Conservation (phyloP, 805 yeast species). For the Starmerella bombi region DNA sequence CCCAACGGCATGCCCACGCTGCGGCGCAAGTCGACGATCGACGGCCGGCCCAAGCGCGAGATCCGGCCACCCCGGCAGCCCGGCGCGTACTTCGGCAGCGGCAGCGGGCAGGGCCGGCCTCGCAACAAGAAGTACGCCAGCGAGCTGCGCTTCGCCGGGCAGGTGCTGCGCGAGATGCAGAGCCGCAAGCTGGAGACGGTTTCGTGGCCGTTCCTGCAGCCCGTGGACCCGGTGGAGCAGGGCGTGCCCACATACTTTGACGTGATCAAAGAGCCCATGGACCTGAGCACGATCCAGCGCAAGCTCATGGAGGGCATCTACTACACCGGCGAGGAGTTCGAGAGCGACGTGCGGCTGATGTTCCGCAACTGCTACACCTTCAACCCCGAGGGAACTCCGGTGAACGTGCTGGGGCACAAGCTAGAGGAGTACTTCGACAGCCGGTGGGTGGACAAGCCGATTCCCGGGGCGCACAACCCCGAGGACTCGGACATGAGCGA, state of each 20-base stretch:
- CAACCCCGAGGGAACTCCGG: conserved; percentile 96
- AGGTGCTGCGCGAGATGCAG: conserved; percentile 64
- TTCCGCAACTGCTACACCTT: conserved; percentile 81
- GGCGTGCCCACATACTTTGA: conserved; percentile 85
- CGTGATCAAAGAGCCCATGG: conserved; percentile 87
- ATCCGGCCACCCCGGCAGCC: conserved; percentile 95
- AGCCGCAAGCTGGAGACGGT: conserved; percentile 73
- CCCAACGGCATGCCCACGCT: conserved; percentile 42
- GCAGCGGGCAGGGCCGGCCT: conserved; percentile 47
- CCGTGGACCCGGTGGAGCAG: conserved; percentile 90
- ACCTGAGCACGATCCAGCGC: conserved; percentile 67
- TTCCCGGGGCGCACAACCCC: conserved; percentile 41
- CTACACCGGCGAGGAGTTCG: conserved; percentile 79
- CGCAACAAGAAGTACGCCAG: conserved; percentile 73
- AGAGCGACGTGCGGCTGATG: conserved; percentile 64
- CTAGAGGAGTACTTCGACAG: conserved; percentile 75
- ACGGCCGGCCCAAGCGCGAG: conserved; percentile 86
- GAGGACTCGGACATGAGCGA: conserved; percentile 34
- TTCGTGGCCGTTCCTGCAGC: conserved; percentile 80
- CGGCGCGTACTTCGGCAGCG: conserved; percentile 66
- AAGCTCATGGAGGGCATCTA: conserved; percentile 78
- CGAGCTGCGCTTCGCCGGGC: conserved; percentile 75
- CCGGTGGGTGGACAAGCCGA: conserved; percentile 78
- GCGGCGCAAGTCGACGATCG: conserved; percentile 55
- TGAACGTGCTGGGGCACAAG: conserved; percentile 87